Evolutionary conservation across 176 grass and related monocot species (phyloP), one percentile per base, ranked within the genome.

Genomic region (Pontederia crassipes): DNA sequence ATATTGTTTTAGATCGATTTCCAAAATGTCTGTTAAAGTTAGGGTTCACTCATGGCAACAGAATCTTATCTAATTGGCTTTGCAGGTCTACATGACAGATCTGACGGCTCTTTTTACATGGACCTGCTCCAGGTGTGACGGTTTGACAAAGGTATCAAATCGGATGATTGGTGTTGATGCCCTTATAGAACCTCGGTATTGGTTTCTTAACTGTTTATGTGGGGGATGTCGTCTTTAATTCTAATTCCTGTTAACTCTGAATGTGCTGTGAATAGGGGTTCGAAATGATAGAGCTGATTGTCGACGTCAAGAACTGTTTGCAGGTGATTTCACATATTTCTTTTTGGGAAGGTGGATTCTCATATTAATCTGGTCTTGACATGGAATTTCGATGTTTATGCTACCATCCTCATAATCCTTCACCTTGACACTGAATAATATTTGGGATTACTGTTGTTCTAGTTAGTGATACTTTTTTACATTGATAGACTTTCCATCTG

Each of bases 81-180:
- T 84, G 79, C 78, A 96, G 91, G 91, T 90, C 0, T 96, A 96
- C 58, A 87, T 82, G 16, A 77, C 86, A 64, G 91, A 96, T 72
- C 62, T 96, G 46, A 84, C 86, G 32, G 77, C 83, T 59, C 91
- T 96, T 61, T 76, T 84, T 45, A 62, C 54, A 46, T 96, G 91
- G 91, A 96, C 83, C 10, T 96, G 91, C 64, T 54, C 72, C 66
- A 82, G 91, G 58, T 96, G 91, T 28, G 40, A 76, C 58, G 81
- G 61, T 69, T 73, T 71, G 73, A 96, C 84, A 48, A 90, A 87
- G 91, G 89, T 95, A 76, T 58, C 26, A 32, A 52, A 48, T 72
- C 26, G 28, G 66, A 17, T 53, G 9, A 40, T 65, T 64, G 46
- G 9, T 48, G 12, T 49, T 64, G 17, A 24, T 11, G 17, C 29